A percentile compares a stretch with the other conserved stretches of the same genome.
These are phyloP conservation scores for Haplosporangium sp. DNA, from an alignment of 371 early-diverging fungal genomes.

Conservation along the genomic window DNA sequence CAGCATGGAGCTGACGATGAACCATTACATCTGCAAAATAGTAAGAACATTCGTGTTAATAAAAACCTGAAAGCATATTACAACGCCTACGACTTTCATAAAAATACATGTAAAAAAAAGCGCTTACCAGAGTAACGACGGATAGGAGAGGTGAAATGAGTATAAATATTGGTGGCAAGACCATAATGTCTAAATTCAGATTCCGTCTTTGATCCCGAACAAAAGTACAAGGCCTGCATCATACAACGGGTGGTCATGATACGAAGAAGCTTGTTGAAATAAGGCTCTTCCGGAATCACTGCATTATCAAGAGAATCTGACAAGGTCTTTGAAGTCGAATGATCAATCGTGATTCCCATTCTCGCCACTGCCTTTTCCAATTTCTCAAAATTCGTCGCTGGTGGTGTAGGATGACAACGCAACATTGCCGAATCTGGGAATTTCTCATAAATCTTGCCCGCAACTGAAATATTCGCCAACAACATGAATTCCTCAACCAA, in stretches of 20 bases:
- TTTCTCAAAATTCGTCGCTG: slow-evolving; percentile 80
- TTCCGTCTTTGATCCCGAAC: slow-evolving; percentile 80
- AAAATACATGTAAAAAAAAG: neutral
- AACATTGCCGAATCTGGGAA: slow-evolving; percentile 94
- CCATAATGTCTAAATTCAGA: slow-evolving; percentile 92
- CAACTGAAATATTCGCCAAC: slow-evolving; percentile 98
- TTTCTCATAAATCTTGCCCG: slow-evolving; percentile 84
- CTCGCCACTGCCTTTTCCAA: slow-evolving; percentile 74
- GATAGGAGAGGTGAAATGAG: slow-evolving; percentile 98
- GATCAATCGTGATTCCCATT: slow-evolving; percentile 67
- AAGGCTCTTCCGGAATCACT: slow-evolving; percentile 80
- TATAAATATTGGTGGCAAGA: slow-evolving; percentile 87
- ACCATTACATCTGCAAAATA: slow-evolving; percentile 86
- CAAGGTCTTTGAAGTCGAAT: slow-evolving; percentile 76
- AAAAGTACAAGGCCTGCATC: slow-evolving; percentile 95
- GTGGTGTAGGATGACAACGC: slow-evolving; percentile 86
- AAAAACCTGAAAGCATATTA: neutral
- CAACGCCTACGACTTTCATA: neutral
- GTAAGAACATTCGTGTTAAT: too few relatives aligned
- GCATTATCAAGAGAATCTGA: slow-evolving; percentile 88
- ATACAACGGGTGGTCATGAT: slow-evolving; percentile 94
- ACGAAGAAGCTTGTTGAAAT: slow-evolving; percentile 90
- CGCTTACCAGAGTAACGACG: slow-evolving; percentile 86
- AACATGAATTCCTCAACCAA: slow-evolving; percentile 99
- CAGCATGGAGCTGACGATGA: slow-evolving; percentile 89